These are phyloP conservation scores for Globisporangium spiculum DNA, from an alignment of 352 stramenopile genomes.

Conservation along the genomic window DNA sequence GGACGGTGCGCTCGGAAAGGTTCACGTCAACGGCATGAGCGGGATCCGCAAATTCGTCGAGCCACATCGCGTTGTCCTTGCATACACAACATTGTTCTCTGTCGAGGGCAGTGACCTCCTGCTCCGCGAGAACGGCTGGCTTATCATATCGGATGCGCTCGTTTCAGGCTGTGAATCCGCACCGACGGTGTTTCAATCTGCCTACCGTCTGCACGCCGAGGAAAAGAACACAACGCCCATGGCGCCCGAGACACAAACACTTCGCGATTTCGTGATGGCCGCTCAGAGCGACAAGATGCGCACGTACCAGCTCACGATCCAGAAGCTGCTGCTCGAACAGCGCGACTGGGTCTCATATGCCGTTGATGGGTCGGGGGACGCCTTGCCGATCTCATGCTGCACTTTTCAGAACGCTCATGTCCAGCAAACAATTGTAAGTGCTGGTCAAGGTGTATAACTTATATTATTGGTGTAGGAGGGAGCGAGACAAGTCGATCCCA, in stretches of 20 bases:
- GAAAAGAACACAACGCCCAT: not conserved
- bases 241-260: not conserved
- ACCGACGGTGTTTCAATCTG: slow-evolving; percentile 9
- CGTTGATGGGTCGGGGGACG: too few species aligned
- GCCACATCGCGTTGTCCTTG: slow-evolving; percentile 1
- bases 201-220: not conserved
- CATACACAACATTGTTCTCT: slow-evolving; percentile 4
- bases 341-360: not conserved
- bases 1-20: not conserved
- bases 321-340: slow-evolving; percentile 10
- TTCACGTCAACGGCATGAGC: not conserved
- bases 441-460: not conserved
- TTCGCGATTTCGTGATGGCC: not conserved
- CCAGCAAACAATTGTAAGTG: not conserved
- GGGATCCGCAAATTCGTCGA: slow-evolving; percentile 4
- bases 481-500: too few species aligned
- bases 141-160: slow-evolving; percentile 4
- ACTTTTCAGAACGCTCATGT: not conserved
- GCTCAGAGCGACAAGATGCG: slow-evolving; percentile 8
- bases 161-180: not conserved
- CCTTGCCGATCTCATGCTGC: not conserved
- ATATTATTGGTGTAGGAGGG: too few species aligned
- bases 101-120: not conserved
- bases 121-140: slow-evolving; percentile 14
- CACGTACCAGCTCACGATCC: not conserved